phyloP scores from a whole-genome alignment of 2,329 filamentous ascomycete species.

The Aspergillus bombycis region DNA sequence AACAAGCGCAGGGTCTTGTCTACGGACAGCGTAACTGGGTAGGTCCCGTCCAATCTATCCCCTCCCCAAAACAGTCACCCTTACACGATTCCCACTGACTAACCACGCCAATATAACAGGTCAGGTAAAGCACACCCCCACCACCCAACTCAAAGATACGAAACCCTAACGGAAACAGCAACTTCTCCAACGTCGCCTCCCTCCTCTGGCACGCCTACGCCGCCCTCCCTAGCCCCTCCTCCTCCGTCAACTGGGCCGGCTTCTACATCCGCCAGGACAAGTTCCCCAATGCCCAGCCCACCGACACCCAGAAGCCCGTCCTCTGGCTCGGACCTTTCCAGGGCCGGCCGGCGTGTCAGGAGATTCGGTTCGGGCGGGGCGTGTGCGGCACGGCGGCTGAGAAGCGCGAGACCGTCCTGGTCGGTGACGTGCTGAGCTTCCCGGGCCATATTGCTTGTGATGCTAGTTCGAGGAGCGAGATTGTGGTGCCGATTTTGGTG shows the following conservation, averaged over 20 bases:
- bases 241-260: conserved; percentile 53
- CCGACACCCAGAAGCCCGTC: conserved; percentile 23
- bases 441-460: conserved; percentile 56
- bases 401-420: conserved; percentile 43
- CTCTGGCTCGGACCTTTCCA: conserved; percentile 53
- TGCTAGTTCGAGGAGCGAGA: conserved; percentile 49
- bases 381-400: conserved; percentile 51
- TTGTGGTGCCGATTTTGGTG: conserved; percentile 52
- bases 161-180: conserved; percentile 30
- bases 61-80: no score
- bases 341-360: conserved; percentile 53
- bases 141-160: no score
- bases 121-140: conserved; percentile 31
- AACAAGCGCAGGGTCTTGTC: conserved; percentile 43
- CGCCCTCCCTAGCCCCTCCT: conserved; percentile 46
- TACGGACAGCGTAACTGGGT: conserved; percentile 53
- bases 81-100: neutral
- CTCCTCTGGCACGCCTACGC: conserved; percentile 54
- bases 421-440: conserved; percentile 48
- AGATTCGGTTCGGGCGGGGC: conserved; percentile 49
- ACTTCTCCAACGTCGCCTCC: conserved; percentile 52
- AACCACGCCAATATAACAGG: conserved; percentile 21
- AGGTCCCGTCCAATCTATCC: conserved; percentile 11
- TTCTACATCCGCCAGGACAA: conserved; percentile 52
- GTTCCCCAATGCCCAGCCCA: conserved; percentile 34